phyloP scores from a whole-genome alignment of 768 basidiomycete genomes.

The Steccherinum ochraceum region DNA sequence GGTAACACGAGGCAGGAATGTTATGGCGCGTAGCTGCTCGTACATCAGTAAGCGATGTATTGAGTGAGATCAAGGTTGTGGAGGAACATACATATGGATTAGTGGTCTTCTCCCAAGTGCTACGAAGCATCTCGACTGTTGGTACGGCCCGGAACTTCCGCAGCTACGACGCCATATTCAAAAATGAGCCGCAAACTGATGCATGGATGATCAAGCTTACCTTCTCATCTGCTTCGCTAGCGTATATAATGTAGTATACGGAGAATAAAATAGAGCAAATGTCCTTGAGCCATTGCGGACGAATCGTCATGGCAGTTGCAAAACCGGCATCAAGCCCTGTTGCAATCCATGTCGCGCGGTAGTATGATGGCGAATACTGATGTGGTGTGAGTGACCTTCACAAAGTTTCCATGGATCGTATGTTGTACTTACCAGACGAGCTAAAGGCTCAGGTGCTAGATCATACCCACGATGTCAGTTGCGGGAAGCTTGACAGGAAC shows the following conservation, averaged over 20 bases:
- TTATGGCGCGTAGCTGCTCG: conserved; percentile 63
- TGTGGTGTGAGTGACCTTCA: conserved; percentile 6
- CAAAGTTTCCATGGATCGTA: not conserved
- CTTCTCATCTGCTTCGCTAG: conserved; percentile 94
- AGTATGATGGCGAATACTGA: conserved; percentile 89
- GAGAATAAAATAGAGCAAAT: conserved; percentile 82
- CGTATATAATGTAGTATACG: conserved; percentile 82
- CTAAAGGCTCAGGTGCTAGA: conserved; percentile 88
- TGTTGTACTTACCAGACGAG: conserved; percentile 73
- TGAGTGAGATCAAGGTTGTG: not conserved
- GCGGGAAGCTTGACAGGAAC: not conserved
- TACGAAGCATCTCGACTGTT: conserved; percentile 92
- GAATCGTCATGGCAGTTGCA: conserved; percentile 90
- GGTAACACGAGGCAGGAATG: conserved; percentile 51
- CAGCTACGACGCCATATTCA: conserved; percentile 59
- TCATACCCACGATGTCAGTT: conserved; percentile 6
- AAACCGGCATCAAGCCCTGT: conserved; percentile 97
- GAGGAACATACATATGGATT: conserved; percentile 74
- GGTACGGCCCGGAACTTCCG: conserved; percentile 88
- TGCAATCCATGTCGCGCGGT: conserved; percentile 91
- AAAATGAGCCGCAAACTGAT: not conserved
- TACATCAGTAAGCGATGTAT: too few species aligned
- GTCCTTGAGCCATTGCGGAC: conserved; percentile 88
- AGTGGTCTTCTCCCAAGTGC: conserved; percentile 94
- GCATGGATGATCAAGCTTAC: conserved; percentile 32